phyloP scores from a whole-genome alignment of 1,139 yeast genomes.

The Magnusiomyces magnusii region DNA sequence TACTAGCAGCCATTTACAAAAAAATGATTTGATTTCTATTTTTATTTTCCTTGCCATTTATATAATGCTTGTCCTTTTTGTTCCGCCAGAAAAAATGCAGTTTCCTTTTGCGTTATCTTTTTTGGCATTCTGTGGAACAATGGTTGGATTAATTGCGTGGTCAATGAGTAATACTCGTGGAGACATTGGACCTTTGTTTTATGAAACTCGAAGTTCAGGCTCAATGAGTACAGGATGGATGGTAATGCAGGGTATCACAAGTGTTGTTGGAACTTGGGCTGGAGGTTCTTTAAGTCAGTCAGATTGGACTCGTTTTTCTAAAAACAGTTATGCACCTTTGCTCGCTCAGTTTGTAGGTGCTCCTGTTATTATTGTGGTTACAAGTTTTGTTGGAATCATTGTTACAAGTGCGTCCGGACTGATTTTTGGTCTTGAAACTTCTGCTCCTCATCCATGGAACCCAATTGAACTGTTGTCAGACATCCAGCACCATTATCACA shows the following conservation, averaged over 20 bases:
- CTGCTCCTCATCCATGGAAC: constrained; percentile 21
- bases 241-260: constrained; percentile 19
- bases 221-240: constrained; percentile 17
- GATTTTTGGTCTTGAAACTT: constrained; percentile 17
- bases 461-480: constrained; percentile 24
- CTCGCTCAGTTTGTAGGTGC: constrained; percentile 23
- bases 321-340: constrained; percentile 17
- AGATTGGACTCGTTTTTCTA: constrained; percentile 25
- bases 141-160: constrained; percentile 14
- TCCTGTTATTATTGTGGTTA: constrained; percentile 18
- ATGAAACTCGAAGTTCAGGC: constrained; percentile 9
- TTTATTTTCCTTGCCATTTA: constrained; percentile 25
- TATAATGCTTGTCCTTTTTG: constrained; percentile 17
- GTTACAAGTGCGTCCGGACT: constrained; percentile 26
- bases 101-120: constrained; percentile 20
- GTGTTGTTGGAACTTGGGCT: constrained; percentile 24
- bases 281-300: constrained; percentile 24
- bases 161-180: constrained; percentile 17
- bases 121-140: constrained; percentile 17
- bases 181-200: constrained; percentile 17
- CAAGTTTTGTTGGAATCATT: constrained; percentile 15
- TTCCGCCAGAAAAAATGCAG: constrained; percentile 20
- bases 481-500: constrained; percentile 20
- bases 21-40: constrained; percentile 29
- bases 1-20: constrained; percentile 25